phyloP scores from a whole-genome alignment of 495 filamentous ascomycete genomes.

The Cetradonia linearis region DNA sequence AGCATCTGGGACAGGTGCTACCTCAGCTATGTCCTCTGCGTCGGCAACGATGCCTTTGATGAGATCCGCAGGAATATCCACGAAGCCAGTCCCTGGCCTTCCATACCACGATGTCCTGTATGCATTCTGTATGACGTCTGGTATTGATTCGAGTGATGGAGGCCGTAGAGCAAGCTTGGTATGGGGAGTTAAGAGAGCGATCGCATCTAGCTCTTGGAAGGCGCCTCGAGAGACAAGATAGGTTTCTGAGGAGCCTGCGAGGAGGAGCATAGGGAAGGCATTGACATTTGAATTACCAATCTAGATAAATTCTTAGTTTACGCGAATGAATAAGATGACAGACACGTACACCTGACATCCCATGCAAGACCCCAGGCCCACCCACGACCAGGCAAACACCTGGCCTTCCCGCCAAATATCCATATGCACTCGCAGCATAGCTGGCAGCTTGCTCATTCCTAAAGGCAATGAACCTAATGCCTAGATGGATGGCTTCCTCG shows the following conservation, averaged over 20 bases:
- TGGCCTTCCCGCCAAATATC: constrained; percentile 51
- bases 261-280: constrained; percentile 48
- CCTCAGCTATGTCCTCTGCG: constrained; percentile 9
- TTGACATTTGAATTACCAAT: constrained; percentile 49
- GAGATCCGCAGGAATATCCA: constrained; percentile 53
- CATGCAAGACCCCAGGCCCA: constrained; percentile 55
- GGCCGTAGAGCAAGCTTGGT: constrained; percentile 48
- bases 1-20: constrained; percentile 29
- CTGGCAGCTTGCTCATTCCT: constrained; percentile 56
- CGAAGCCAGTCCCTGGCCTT: constrained; percentile 47
- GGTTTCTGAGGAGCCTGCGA: constrained; percentile 49
- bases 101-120: constrained; percentile 50
- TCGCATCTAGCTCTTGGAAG: constrained; percentile 54
- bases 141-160: constrained; percentile 40
- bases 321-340: too few species aligned
- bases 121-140: constrained; percentile 41
- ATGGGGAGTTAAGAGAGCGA: constrained; percentile 48
- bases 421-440: constrained; percentile 56
- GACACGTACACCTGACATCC: constrained; percentile 45
- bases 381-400: constrained; percentile 57
- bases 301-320: constrained; percentile 23
- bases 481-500: constrained; percentile 50
- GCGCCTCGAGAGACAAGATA: constrained; percentile 45
- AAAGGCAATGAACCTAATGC: constrained; percentile 56
- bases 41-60: constrained; percentile 38